phyloP scores from a whole-genome alignment of 352 stramenopile species.

The Lagenidium giganteum region DNA sequence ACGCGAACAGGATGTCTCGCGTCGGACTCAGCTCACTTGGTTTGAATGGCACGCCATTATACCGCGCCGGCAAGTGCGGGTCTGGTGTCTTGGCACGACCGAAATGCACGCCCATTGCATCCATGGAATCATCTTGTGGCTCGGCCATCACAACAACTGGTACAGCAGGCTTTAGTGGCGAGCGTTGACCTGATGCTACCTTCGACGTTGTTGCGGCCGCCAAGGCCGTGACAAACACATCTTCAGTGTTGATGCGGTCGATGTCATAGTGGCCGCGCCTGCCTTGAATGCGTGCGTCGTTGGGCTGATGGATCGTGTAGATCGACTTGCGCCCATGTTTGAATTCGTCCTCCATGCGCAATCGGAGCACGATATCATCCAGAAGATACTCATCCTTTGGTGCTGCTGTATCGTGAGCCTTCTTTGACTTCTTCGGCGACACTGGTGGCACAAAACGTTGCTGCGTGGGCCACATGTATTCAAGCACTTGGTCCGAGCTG shows the following conservation, averaged over 20 bases:
- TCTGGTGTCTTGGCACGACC: slow-evolving; percentile 29
- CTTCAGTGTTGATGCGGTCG: slow-evolving; percentile 8
- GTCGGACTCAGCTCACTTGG: slow-evolving; percentile 49
- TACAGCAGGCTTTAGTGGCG: too few species aligned
- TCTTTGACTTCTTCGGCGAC: background rate
- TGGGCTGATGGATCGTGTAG: slow-evolving; percentile 49
- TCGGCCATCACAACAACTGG: too few species aligned
- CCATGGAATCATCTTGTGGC: slow-evolving; percentile 7
- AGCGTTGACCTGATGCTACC: too few species aligned
- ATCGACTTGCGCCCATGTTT: slow-evolving; percentile 38
- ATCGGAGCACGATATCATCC: slow-evolving; percentile 48
- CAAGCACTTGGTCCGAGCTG: slow-evolving; percentile 47
- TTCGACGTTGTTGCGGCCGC: too few species aligned
- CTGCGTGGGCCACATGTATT: slow-evolving; percentile 43
- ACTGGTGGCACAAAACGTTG: slow-evolving; percentile 12
- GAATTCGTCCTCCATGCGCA: slow-evolving; percentile 35
- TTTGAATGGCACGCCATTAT: slow-evolving; percentile 55
- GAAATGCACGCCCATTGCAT: background rate
- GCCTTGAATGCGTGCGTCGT: slow-evolving; percentile 17
- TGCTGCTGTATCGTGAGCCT: background rate
- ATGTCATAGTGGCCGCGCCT: slow-evolving; percentile 23
- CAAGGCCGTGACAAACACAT: slow-evolving; percentile 15
- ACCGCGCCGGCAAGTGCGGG: slow-evolving; percentile 48
- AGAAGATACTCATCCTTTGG: slow-evolving; percentile 23
- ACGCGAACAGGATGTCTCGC: slow-evolving; percentile 39